Evolutionary conservation across 2,329 filamentous ascomycete genomes (phyloP).

Genomic region (Aspergillus niger): DNA sequence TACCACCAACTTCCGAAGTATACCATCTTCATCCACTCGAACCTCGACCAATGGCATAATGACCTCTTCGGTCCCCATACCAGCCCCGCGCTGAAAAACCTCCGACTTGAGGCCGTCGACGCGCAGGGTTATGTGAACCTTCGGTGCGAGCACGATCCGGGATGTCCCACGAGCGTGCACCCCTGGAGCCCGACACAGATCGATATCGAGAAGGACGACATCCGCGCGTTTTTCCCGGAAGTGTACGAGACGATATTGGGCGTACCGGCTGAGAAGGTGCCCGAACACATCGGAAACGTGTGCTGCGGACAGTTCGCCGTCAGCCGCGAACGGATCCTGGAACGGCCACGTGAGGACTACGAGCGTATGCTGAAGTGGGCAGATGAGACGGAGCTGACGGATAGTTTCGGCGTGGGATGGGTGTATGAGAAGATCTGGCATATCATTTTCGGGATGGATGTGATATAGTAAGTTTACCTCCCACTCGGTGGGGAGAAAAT

Average conservation of each 20-base stretch:
- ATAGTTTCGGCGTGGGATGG: constrained; percentile 34
- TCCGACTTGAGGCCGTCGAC: constrained; percentile 41
- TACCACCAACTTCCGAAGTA: constrained; percentile 62
- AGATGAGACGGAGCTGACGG: constrained; percentile 31
- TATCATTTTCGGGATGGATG: constrained; percentile 34
- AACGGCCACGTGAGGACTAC: constrained; percentile 33
- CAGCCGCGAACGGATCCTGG: constrained; percentile 32
- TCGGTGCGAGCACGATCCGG: constrained; percentile 38
- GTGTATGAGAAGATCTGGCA: constrained; percentile 39
- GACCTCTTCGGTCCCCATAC: constrained; percentile 46
- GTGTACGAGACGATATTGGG: constrained; percentile 30
- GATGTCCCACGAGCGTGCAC: constrained; percentile 44
- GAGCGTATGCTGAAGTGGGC: constrained; percentile 37
- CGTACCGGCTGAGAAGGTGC: constrained; percentile 25
- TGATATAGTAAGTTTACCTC: constrained; percentile 26
- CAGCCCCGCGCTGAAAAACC: constrained; percentile 28
- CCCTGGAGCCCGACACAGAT: constrained; percentile 27
- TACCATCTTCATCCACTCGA: constrained; percentile 63
- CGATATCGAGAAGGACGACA: constrained; percentile 27
- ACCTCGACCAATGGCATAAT: constrained; percentile 60
- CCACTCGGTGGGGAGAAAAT: not conserved
- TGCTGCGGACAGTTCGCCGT: constrained; percentile 42
- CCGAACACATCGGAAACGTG: constrained; percentile 32
- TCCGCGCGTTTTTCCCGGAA: constrained; percentile 30
- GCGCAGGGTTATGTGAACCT: constrained; percentile 44